Evolutionary conservation across 768 basidiomycete species (phyloP).

Genomic region (Psilocybe tampanensis): DNA sequence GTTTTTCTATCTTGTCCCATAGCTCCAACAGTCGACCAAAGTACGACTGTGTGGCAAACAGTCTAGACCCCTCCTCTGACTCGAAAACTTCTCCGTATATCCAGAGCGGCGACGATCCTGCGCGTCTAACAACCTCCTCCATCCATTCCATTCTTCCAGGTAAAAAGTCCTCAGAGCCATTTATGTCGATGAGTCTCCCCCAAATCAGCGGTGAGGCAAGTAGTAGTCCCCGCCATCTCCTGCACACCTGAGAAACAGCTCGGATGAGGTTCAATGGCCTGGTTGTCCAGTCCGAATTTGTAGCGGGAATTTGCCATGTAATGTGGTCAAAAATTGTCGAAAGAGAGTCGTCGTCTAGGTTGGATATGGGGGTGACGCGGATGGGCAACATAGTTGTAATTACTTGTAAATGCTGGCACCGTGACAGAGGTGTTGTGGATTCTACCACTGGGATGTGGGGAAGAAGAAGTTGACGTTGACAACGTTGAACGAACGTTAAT

Average conservation of each 20-base stretch:
- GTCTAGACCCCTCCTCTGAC: background rate
- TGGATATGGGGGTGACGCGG: background rate
- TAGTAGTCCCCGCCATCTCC: background rate
- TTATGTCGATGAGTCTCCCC: background rate
- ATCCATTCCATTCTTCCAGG: background rate
- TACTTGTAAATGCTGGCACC: too few relatives aligned
- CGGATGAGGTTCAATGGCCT: background rate
- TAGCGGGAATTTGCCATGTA: background rate
- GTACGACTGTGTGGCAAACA: background rate
- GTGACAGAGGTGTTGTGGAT: too few relatives aligned
- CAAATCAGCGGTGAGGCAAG: background rate
- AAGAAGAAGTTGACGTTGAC: too few relatives aligned
- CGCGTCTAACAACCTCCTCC: background rate
- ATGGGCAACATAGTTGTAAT: too few relatives aligned
- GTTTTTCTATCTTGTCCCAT: background rate
- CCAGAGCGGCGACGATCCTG: background rate
- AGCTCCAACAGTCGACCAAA: background rate
- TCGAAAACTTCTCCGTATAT: background rate
- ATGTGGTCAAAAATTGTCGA: background rate
- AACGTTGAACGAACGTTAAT: too few relatives aligned
- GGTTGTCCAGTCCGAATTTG: background rate
- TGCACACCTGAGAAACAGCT: background rate
- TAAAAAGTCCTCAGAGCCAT: background rate
- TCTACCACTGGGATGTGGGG: too few relatives aligned
- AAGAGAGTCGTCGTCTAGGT: background rate